These are phyloP conservation scores for Hydrangea macrophylla DNA, from an alignment of 148 eudicot genomes.

Conservation along the genomic window DNA sequence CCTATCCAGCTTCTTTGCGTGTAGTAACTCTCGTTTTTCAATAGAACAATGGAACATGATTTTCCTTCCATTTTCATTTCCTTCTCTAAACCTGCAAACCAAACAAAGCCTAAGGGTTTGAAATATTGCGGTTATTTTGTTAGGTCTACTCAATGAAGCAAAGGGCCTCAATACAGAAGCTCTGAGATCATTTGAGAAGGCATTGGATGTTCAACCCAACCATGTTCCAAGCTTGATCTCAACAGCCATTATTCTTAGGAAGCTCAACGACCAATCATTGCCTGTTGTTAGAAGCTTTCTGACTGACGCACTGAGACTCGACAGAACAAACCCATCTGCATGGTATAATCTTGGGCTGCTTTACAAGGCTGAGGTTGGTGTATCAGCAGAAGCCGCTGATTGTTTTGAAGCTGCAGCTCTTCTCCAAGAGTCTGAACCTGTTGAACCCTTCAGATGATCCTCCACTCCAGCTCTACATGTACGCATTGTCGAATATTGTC, in stretches of 20 bases:
- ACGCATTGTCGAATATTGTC: neutral
- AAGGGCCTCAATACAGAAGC: conserved; percentile 64
- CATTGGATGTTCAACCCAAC: conserved; percentile 71
- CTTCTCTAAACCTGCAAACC: no score
- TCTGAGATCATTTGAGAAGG: conserved; percentile 54
- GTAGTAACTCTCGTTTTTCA: no score
- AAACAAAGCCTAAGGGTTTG: neutral
- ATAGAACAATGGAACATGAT: no score
- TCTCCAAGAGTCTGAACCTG: conserved; percentile 66
- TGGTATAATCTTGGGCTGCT: conserved; percentile 78
- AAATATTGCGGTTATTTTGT: conserved; percentile 9
- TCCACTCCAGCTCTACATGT: neutral
- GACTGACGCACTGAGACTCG: conserved; percentile 63
- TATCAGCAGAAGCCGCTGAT: conserved; percentile 59
- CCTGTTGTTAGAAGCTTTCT: conserved; percentile 69
- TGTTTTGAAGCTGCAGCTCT: conserved; percentile 84
- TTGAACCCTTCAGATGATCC: conserved; percentile 74
- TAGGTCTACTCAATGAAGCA: conserved; percentile 67
- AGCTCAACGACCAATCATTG: conserved; percentile 38
- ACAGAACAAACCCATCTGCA: conserved; percentile 66
- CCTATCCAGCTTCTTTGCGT: no score
- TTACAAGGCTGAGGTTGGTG: conserved; percentile 46
- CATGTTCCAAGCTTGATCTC: conserved; percentile 89
- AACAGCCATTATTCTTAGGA: conserved; percentile 45
- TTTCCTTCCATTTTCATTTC: no score